Percentiles rank a stretch among this genome's conserved stretches.
Conservation (phyloP, 2,329 filamentous ascomycete species). For the Aulographum hederae region DNA sequence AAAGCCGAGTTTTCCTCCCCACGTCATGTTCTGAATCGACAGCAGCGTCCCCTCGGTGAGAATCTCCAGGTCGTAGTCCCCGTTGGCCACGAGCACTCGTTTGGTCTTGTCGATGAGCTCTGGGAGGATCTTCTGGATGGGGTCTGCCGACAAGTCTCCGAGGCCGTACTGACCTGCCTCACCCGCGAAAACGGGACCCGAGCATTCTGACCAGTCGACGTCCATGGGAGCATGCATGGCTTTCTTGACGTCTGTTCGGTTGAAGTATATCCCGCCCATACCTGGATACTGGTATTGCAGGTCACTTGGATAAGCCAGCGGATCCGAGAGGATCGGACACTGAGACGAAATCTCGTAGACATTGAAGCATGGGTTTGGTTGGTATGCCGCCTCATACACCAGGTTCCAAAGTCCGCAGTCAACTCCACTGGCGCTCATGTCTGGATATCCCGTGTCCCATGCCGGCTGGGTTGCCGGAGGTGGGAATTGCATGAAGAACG, state of each 20-base stretch:
- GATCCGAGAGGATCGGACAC: slow-evolving; percentile 8
- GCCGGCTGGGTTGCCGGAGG: slow-evolving; percentile 4
- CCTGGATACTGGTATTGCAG: slow-evolving; percentile 7
- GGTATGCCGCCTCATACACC: not conserved
- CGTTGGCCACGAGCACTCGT: slow-evolving; percentile 6
- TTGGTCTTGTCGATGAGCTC: slow-evolving; percentile 6
- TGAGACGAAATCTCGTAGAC: slow-evolving; percentile 8
- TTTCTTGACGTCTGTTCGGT: slow-evolving; percentile 7
- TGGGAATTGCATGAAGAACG: slow-evolving; percentile 4
- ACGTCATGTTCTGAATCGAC: slow-evolving; percentile 10
- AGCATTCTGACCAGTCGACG: slow-evolving; percentile 7
- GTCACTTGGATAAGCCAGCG: slow-evolving; percentile 7
- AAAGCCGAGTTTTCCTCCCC: slow-evolving; percentile 7
- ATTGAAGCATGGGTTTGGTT: slow-evolving; percentile 6
- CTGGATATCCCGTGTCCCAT: not conserved
- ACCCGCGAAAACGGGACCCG: slow-evolving; percentile 4
- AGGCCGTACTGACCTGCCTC: slow-evolving; percentile 7
- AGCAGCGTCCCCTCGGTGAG: slow-evolving; percentile 7
- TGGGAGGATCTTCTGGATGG: slow-evolving; percentile 8
- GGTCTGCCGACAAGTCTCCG: slow-evolving; percentile 7
- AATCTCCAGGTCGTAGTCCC: slow-evolving; percentile 5
- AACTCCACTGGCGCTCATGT: not conserved
- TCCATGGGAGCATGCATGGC: slow-evolving; percentile 8
- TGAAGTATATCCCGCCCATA: slow-evolving; percentile 6
- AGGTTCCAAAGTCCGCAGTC: slow-evolving; percentile 5